These are phyloP conservation scores for Monosporozyma servazzii DNA, from an alignment of 805 yeast genomes.

Conservation along the genomic window DNA sequence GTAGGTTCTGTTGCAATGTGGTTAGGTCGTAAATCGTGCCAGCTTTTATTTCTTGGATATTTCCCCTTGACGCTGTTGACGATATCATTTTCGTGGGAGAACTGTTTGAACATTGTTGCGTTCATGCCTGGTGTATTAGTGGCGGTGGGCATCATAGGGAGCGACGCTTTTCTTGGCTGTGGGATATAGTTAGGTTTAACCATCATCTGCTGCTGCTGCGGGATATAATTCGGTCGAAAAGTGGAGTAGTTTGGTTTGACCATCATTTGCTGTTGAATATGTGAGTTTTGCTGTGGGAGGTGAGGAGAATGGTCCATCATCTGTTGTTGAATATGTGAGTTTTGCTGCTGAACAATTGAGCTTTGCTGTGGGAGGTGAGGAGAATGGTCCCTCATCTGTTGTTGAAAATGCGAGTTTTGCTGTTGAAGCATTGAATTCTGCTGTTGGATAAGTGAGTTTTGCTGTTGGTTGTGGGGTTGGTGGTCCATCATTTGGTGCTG, in stretches of 20 bases:
- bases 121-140: background rate
- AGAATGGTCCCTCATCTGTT: too few relatives aligned
- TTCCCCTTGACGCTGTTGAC: background rate
- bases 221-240: background rate
- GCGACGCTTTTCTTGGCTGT: background rate
- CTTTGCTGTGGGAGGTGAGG: too few relatives aligned
- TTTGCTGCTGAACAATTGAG: slow-evolving; percentile 1
- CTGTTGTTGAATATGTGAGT: background rate
- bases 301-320: too few relatives aligned
- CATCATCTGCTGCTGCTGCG: background rate
- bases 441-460: too few relatives aligned
- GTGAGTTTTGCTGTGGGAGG: background rate
- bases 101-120: background rate
- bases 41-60: background rate
- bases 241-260: background rate
- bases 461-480: too few relatives aligned
- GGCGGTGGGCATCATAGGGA: background rate
- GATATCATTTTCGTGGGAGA: background rate
- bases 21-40: background rate
- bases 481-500: too few relatives aligned
- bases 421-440: too few relatives aligned
- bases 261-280: background rate
- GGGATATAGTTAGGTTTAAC: background rate
- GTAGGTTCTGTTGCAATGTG: too few relatives aligned
- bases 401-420: too few relatives aligned